Evolutionary conservation across 306 rosid species (phyloP).

Genomic region (Acacia confusa): DNA sequence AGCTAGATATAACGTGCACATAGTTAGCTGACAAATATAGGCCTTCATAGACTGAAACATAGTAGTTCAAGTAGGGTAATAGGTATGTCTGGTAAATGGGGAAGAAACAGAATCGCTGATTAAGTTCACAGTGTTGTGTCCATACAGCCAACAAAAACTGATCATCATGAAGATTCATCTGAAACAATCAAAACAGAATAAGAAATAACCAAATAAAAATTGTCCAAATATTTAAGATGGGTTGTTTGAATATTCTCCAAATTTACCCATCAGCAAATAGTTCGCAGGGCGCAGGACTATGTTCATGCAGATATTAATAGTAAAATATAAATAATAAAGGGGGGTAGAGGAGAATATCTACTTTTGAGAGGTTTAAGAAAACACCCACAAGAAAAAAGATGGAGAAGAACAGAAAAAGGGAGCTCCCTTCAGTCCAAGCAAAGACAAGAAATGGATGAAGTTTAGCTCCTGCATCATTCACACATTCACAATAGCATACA

Average conservation of each 20-base stretch:
- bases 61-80: not conserved
- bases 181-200: not conserved
- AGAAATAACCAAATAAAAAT: not conserved
- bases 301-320: not conserved
- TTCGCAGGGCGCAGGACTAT: not conserved
- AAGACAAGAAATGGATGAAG: slow-evolving; percentile 62
- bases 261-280: not conserved
- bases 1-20: not conserved
- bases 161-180: not conserved
- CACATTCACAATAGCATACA: slow-evolving; percentile 67
- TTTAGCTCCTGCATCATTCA: slow-evolving; percentile 92
- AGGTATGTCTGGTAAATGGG: not conserved
- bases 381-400: not conserved
- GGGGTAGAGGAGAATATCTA: not conserved
- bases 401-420: slow-evolving; percentile 50
- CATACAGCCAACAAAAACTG: not conserved
- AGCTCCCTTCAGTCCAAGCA: slow-evolving; percentile 99
- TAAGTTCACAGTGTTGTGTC: not conserved
- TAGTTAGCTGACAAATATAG: not conserved
- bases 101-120: not conserved
- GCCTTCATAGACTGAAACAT: not conserved
- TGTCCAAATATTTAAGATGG: too few species aligned
- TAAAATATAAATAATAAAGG: not conserved
- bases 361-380: not conserved
- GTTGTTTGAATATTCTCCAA: too few species aligned